Base-by-base conservation (phyloP, 768 basidiomycete species). In the Leccinum obscurum region DNA sequence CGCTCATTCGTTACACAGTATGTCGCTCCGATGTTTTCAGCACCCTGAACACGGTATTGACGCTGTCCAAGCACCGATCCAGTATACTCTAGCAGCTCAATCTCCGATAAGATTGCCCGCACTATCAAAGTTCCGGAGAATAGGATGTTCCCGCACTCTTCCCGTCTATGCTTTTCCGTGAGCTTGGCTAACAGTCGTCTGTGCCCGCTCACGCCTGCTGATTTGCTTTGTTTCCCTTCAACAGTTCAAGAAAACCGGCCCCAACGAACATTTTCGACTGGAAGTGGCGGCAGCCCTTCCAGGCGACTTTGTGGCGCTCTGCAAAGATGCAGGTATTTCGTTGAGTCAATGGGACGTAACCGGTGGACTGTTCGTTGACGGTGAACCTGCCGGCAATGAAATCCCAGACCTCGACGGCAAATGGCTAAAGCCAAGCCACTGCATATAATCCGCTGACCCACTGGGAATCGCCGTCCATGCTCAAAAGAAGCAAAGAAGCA, bases 111-210 rank as follows among this genome's bases (percentile, higher is more conserved):
- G 52, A 66, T 74, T 26, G 52, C 62, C 46, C 63, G 65, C 56
- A 46, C 66, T 56, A 61, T 73, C 48, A 64, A 57, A 37, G 63
- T 85, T 3, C 81, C 80, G 1, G 62, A 75, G 32, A 76, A 82
- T 59, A 79, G 81, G n/a, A 68, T 87, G 34, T 89, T 83, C 65
- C 73, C 89, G 9, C 88, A 90, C 61, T 79, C 87, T 8, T 80
- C 85, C 4, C 79, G 83, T 52, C 57, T 87, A 34, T 83, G 84
- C 2, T 75, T 88, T 56, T 78, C 77, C 22, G 88, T 87, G 64
- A 65, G 85, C 70, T 52, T 46, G 48, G 24, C 53, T 24, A 34
- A 37, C 14, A 10, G 52, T 53, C 37, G 20, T 26, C 10, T 30
- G 63, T 13, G 9, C 34, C 28, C 17, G n/a, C n/a, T 55, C 32